Percentiles rank a stretch among this genome's conserved stretches.
Conservation (phyloP, 345 rosid species). For the Salix exigua region DNA sequence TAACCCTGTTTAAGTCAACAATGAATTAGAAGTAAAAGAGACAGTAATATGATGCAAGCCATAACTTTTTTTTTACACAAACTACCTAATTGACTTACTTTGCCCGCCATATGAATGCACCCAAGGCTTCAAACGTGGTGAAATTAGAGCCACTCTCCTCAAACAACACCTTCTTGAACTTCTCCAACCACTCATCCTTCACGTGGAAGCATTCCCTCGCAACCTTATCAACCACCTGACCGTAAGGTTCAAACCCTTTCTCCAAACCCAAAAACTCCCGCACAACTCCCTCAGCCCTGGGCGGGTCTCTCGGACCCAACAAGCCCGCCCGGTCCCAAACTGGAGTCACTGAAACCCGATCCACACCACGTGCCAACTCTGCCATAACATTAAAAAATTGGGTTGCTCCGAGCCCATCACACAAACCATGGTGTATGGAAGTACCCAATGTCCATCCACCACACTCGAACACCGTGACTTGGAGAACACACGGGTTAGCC, state of each 20-base stretch:
- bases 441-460: conserved; percentile 75
- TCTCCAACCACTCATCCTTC: conserved; percentile 61
- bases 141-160: conserved; percentile 54
- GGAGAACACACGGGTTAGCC: conserved; percentile 62
- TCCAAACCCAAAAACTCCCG: conserved; percentile 44
- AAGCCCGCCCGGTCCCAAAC: conserved; percentile 61
- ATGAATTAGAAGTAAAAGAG: background rate
- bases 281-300: conserved; percentile 47
- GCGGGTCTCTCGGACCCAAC: conserved; percentile 67
- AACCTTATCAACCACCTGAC: conserved; percentile 33
- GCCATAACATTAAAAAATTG: conserved; percentile 62
- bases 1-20: conserved; percentile 27
- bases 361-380: conserved; percentile 66
- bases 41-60: background rate
- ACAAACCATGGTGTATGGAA: conserved; percentile 61
- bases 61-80: background rate
- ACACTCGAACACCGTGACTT: conserved; percentile 63
- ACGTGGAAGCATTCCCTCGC: conserved; percentile 53
- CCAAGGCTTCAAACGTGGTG: conserved; percentile 84
- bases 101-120: conserved; percentile 86
- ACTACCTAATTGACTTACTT: conserved; percentile 47
- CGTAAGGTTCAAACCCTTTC: conserved; percentile 46
- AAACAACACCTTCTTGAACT: conserved; percentile 43
- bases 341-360: conserved; percentile 40
- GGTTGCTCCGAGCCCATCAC: conserved; percentile 85